Base-by-base conservation (phyloP, 2,329 filamentous ascomycete genomes). In the Colletotrichum costaricense region DNA sequence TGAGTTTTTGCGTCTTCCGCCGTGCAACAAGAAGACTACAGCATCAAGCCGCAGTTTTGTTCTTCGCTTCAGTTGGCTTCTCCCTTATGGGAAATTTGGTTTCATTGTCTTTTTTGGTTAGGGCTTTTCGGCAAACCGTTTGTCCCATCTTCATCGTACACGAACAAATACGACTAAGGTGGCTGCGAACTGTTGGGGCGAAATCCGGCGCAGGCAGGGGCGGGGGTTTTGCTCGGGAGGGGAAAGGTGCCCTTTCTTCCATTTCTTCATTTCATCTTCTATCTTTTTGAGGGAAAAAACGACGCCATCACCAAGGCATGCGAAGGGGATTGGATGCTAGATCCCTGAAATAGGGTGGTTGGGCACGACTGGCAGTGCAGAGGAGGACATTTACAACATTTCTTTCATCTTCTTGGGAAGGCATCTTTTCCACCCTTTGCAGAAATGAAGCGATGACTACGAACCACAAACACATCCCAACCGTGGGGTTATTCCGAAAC, bases 401-500 rank as follows among this genome's bases (percentile, higher is more conserved):
- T 54, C 49, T 63, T 63, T 55, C 69, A 72, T 69, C 54, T 69
- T 72, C 42, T 68, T 28, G 38, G 62, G 65, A 54, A 63, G 69
- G 59, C 66, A 72, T 72, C 57, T 63, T 59, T 69, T 73, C 60
- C 16, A 65, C 55, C 66, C 67, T 59, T 74, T 67, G 62, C 71
- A 70, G 69, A 57, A 74, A 74, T 73, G 72, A 74, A 69, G 70
- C 69, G 69, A 74, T 63, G 73, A 73, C 59, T 19, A 69, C 49
- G 56, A 69, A 68, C 24, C 69, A 64, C 56, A 69, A 69, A 62
- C 52, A 28, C 35, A 42, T 68, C 58, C 54, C 69, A 52, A 24
- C 42, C 22, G 57, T 49, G 55, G 66, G 49, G 59, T 26, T 49
- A 8, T n/a, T 46, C 28, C 55, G 54, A 19, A 22, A 24, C 16